Evolutionary conservation across 148 eudicot species (phyloP).

Genomic region (Rhododendron mucronatum): DNA sequence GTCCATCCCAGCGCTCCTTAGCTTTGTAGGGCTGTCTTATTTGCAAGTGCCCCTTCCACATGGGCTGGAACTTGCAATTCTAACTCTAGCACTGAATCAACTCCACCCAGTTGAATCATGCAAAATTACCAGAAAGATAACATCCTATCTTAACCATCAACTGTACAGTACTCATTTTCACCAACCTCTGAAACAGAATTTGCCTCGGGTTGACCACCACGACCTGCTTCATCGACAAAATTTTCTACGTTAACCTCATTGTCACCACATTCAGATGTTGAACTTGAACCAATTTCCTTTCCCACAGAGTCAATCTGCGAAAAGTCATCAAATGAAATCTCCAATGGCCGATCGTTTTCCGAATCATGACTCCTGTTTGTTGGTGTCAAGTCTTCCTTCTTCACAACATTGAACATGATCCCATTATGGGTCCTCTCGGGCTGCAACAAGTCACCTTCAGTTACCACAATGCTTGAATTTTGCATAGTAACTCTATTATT

Average conservation of each 20-base stretch:
- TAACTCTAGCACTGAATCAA: neutral
- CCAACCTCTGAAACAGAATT: slow-evolving; percentile 6
- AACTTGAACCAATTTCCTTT: slow-evolving; percentile 57
- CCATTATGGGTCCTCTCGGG: slow-evolving; percentile 66
- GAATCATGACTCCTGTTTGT: slow-evolving; percentile 57
- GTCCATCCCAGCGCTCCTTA: neutral
- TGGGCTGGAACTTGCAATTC: neutral
- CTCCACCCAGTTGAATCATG: neutral
- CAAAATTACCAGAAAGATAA: neutral
- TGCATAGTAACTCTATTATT: slow-evolving; percentile 19
- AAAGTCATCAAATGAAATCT: slow-evolving; percentile 53
- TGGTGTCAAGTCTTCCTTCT: slow-evolving; percentile 53
- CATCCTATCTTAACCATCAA: slow-evolving; percentile 6
- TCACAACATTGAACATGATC: slow-evolving; percentile 73
- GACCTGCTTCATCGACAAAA: slow-evolving; percentile 7
- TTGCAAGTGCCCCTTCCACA: neutral
- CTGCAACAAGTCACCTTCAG: slow-evolving; percentile 80
- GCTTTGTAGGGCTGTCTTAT: neutral
- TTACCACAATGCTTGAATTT: slow-evolving; percentile 51
- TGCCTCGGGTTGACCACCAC: neutral
- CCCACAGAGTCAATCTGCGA: slow-evolving; percentile 63
- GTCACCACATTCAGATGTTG: slow-evolving; percentile 59
- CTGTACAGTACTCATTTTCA: slow-evolving; percentile 9
- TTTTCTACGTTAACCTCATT: slow-evolving; percentile 15
- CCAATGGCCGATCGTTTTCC: slow-evolving; percentile 23